Percentiles rank a stretch among this genome's conserved stretches.
phyloP scores from a whole-genome alignment of 163 green algal species.

The Scenedesmus sp. region DNA sequence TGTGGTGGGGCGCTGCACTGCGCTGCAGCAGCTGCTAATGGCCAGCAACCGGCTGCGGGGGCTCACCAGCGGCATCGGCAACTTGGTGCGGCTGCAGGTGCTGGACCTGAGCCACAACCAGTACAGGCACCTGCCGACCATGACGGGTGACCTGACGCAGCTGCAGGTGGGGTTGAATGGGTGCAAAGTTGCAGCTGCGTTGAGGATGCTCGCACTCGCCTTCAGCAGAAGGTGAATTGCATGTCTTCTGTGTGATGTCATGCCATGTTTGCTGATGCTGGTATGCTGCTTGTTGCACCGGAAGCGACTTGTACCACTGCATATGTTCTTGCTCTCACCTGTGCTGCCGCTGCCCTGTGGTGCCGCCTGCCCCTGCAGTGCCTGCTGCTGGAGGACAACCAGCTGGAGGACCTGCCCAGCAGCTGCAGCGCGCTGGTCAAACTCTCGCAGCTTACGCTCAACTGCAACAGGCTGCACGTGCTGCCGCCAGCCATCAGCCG shows the following conservation, averaged over 20 bases:
- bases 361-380: not conserved
- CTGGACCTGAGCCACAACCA: conserved; percentile 51
- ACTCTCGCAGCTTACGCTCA: conserved; percentile 35
- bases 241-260: not conserved
- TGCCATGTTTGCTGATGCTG: not conserved
- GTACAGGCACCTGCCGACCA: conserved; percentile 53
- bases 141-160: conserved; percentile 48
- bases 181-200: no score
- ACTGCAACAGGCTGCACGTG: conserved; percentile 48
- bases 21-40: conserved; percentile 51
- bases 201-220: no score
- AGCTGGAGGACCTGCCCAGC: conserved; percentile 51
- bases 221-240: no score
- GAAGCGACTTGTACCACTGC: not conserved
- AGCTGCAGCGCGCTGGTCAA: conserved; percentile 33
- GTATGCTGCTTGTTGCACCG: not conserved
- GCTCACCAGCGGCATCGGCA: conserved; percentile 52
- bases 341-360: not conserved
- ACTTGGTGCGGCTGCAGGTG: conserved; percentile 39
- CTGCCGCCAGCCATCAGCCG: conserved; percentile 33
- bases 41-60: conserved; percentile 50
- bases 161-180: conserved; percentile 25
- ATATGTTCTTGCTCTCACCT: not conserved
- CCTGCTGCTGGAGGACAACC: conserved; percentile 50
- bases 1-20: conserved; percentile 45